Evolutionary conservation across 1,284 basidiomycete genomes (phyloP), one percentile per base, ranked within the genome.

Genomic region (Phlebopus sp.): DNA sequence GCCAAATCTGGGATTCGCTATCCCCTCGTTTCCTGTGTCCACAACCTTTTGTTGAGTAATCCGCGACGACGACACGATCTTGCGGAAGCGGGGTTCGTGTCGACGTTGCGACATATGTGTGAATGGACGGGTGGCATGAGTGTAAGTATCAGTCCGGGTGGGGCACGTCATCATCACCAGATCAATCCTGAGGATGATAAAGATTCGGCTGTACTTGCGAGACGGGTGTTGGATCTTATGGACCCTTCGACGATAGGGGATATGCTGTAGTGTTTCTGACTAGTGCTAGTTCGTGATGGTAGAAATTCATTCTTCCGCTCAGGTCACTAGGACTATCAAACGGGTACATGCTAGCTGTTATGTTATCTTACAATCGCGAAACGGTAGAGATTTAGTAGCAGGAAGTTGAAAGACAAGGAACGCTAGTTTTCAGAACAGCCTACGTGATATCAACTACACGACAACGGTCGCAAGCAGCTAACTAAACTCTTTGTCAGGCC

Each of bases 21-120:
- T 13, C 84, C 84, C 0, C 78, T 82, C 0, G 74, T 83, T 1
- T 66, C 71, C 1, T 82, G 80, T 52, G 71, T 86, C 5, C 63
- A 78, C 15, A 75, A 80, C 52, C 73, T 89, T 6, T 60, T 64
- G 54, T 72, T 53, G 51, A 68, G 60, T 0, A 68, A 72, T 32
- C 62, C 69, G 1, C 54, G 58, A 32, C 63, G 68, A 38, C 60
- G 68, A 21, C 57, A 65, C 25, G 69, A 71, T 44, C 56, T 79
- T 15, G 57, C 65, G 18, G 75, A 75, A 1, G 69, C 67, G 0
- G 73, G 74, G 13, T 73, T 80, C 43, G 72, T 74, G 36, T 62
- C 67, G 5, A 72, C 74, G 9, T 52, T 79, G 36, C 57, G 64
- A 51, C 64, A 77, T 47, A 66, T 86, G 43, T 77, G 77, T 54